Percentiles rank a stretch among this genome's conserved stretches.
Evolutionary conservation across 2,329 filamentous ascomycete species (phyloP).

Genomic region (Neofusicoccum sp.): DNA sequence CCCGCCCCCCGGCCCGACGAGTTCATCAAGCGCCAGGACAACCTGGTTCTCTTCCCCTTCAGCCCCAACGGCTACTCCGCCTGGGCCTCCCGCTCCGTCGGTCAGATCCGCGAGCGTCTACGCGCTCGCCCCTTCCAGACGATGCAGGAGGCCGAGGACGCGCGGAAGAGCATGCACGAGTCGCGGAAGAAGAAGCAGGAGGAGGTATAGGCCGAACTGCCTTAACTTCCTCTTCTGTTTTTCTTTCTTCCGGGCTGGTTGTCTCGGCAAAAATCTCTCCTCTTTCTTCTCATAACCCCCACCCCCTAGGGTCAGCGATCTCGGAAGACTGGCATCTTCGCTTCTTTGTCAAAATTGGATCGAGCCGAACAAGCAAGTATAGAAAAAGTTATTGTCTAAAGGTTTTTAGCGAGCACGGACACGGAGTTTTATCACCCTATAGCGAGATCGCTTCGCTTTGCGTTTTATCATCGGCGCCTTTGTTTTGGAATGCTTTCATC

Average conservation of each 20-base stretch:
- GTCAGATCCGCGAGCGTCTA: slow-evolving; percentile 20
- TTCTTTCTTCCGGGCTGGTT: neutral
- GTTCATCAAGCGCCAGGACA: slow-evolving; percentile 53
- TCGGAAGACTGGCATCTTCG: slow-evolving; percentile 8
- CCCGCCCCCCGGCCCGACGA: slow-evolving; percentile 55
- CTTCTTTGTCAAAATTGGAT: slow-evolving; percentile 18
- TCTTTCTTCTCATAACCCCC: neutral
- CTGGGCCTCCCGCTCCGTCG: slow-evolving; percentile 13
- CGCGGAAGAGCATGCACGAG: slow-evolving; percentile 25
- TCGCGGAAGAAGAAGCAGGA: slow-evolving; percentile 4
- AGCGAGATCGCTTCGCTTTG: slow-evolving; percentile 8
- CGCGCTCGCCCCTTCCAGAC: slow-evolving; percentile 15
- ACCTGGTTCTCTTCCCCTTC: slow-evolving; percentile 63
- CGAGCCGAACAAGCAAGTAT: neutral
- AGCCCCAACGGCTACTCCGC: slow-evolving; percentile 34
- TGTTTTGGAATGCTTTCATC: neutral
- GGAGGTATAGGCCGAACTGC: neutral
- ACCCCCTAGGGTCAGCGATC: neutral
- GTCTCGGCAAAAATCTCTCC: neutral
- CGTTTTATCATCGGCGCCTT: neutral
- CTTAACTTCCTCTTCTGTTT: neutral
- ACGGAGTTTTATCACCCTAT: neutral
- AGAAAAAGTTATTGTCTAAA: neutral
- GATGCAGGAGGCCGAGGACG: slow-evolving; percentile 26
- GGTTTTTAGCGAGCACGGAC: slow-evolving; percentile 17